phyloP scores from a whole-genome alignment of 2,329 filamentous ascomycete species.

The Ilyonectria sp. region DNA sequence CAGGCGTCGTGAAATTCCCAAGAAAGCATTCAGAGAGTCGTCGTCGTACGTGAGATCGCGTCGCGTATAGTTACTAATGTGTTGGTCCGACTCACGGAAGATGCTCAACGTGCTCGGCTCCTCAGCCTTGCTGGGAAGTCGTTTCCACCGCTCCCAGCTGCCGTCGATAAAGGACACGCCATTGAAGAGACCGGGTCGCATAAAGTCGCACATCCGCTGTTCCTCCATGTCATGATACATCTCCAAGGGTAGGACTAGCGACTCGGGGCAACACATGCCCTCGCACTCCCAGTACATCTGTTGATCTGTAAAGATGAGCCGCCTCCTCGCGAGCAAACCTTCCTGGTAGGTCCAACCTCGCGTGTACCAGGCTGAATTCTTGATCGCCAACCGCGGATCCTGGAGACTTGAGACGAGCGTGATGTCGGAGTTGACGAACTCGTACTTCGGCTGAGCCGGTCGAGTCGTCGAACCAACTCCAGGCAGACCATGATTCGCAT shows the following conservation, averaged over 20 bases:
- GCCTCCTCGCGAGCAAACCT: constrained; percentile 53
- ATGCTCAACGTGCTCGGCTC: constrained; percentile 54
- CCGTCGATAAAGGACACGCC: constrained; percentile 54
- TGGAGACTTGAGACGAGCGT: constrained; percentile 53
- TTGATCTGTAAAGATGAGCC: constrained; percentile 57
- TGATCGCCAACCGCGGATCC: constrained; percentile 50
- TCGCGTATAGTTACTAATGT: constrained; percentile 51
- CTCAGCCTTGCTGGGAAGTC: constrained; percentile 46
- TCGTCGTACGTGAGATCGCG: constrained; percentile 49
- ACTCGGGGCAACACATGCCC: constrained; percentile 56
- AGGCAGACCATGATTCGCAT: constrained; percentile 53
- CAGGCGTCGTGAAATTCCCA: constrained; percentile 51
- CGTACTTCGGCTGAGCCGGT: constrained; percentile 50
- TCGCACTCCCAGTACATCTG: constrained; percentile 59
- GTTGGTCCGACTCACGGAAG: constrained; percentile 54
- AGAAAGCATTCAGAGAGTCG: constrained; percentile 53
- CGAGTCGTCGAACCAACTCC: constrained; percentile 51
- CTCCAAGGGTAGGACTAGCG: constrained; percentile 50
- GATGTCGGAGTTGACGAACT: constrained; percentile 50
- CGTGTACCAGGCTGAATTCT: constrained; percentile 53
- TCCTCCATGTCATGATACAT: constrained; percentile 52
- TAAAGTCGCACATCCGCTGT: constrained; percentile 54
- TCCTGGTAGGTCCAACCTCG: constrained; percentile 60
- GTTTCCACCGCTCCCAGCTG: constrained; percentile 55
- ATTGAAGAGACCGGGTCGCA: constrained; percentile 54